Base-by-base conservation (phyloP, 805 yeast genomes). In the Starmerella floris region DNA sequence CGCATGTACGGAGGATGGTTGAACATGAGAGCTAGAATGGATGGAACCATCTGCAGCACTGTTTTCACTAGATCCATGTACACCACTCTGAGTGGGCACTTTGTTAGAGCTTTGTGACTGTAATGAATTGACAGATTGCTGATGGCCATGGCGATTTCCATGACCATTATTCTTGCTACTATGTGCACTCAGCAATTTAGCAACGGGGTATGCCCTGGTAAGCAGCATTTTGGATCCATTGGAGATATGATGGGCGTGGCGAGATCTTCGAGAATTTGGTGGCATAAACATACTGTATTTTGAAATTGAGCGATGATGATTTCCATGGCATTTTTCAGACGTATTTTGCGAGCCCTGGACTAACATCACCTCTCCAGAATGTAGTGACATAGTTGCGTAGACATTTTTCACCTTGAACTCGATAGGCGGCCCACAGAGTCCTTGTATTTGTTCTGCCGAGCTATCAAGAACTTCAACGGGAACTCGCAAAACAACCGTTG, bases 401-500 rank as follows among this genome's bases (percentile, higher is more conserved):
- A 50, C 53, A 22, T 50, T 40, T 5, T 17, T 34, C 19, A 45
- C 49, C 23, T 44, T 49, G 39, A 49, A 47, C 40, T 42, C 52
- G 15, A 49, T 34, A 2, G 48, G 49, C 19, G 52, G 52, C 9
- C 49, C 52, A 15, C 37, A 25, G 3, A 44, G 15, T 16, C 37
- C 19, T 2, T 21, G 21, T 11, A 44, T 28, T 10, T 39, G 40
- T 4, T 33, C 30, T 1, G 36, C 25, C 4, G 35, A 22, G 15
- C 19, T 35, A 11, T 28, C 41, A 8, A 39, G 23, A 1, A 44
- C 42, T 13, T 40, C 46, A 1, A 53, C 54, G 2, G 58, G 58
- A 5, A 42, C 50, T 3, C 54, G 42, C n/a, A 54, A 22, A 6
- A 46, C 44, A 6, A 50, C 53, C 2, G 50, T 43, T 1, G 56